A percentile compares a stretch with the other conserved stretches of the same genome.
Conservation (phyloP, 768 basidiomycete species). For the Chiua virens region DNA sequence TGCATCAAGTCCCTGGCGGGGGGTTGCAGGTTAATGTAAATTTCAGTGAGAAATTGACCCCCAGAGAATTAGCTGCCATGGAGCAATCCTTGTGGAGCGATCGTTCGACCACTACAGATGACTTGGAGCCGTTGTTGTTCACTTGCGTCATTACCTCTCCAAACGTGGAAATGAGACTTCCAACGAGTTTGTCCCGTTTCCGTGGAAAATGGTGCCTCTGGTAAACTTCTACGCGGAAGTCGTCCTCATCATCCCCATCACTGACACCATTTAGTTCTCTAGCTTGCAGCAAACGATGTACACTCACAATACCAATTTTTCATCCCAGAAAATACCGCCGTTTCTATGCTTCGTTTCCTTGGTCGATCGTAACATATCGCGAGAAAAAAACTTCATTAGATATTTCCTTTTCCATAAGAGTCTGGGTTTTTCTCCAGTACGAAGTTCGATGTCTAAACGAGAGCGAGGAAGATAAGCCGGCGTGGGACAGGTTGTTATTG, state of each 20-base stretch:
- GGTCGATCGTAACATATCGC: neutral
- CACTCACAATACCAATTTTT: neutral
- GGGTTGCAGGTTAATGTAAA: too few relatives aligned
- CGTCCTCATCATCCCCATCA: neutral
- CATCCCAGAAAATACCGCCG: neutral
- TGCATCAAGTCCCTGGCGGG: neutral
- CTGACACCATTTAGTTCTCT: neutral
- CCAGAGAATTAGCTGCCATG: too few relatives aligned
- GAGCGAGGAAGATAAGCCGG: neutral
- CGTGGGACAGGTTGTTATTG: too few relatives aligned
- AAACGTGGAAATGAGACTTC: neutral
- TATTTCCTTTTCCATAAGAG: neutral
- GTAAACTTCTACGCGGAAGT: neutral
- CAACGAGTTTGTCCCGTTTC: too few relatives aligned
- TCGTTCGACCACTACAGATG: too few relatives aligned
- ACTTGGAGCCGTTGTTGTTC: neutral
- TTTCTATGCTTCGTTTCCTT: neutral
- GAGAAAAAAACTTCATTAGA: neutral
- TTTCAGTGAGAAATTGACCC: too few relatives aligned
- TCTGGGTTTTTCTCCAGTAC: neutral
- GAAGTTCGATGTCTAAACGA: constrained; percentile 10
- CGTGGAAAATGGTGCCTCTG: neutral
- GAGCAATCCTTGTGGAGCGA: too few relatives aligned
- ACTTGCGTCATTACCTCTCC: neutral
- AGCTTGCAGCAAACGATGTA: too few relatives aligned